phyloP scores from a whole-genome alignment of 495 filamentous ascomycete species.

The Pyrenopolyporus hunteri region DNA sequence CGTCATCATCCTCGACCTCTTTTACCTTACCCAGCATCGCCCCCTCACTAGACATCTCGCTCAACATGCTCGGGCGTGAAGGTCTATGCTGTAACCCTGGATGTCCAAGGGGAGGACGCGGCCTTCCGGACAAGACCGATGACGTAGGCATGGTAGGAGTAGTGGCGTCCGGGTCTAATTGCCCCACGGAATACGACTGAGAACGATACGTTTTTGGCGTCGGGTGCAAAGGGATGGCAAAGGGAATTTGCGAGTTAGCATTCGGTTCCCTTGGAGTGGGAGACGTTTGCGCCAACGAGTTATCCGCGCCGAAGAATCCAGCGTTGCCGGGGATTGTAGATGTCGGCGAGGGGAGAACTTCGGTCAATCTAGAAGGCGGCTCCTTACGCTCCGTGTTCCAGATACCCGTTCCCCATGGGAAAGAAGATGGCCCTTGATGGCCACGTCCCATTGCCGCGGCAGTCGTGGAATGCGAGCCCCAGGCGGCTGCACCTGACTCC shows the following conservation, averaged over 20 bases:
- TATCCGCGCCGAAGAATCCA: constrained; percentile 53
- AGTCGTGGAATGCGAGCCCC: constrained; percentile 63
- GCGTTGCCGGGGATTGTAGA: constrained; percentile 60
- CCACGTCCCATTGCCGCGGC: constrained; percentile 61
- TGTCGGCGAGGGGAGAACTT: constrained; percentile 79
- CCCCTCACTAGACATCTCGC: constrained; percentile 75
- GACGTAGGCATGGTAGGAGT: constrained; percentile 51
- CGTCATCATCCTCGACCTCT: constrained; percentile 83
- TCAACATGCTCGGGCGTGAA: constrained; percentile 84
- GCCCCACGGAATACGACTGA: constrained; percentile 95
- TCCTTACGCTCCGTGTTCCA: constrained; percentile 82
- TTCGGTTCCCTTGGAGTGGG: constrained; percentile 51
- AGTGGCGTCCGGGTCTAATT: constrained; percentile 75
- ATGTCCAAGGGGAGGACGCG: constrained; percentile 58
- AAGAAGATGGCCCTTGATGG: constrained; percentile 61
- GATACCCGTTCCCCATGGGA: constrained; percentile 77
- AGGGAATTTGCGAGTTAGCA: constrained; percentile 73
- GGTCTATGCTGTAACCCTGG: constrained; percentile 79
- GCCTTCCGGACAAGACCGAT: constrained; percentile 56
- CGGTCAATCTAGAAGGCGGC: constrained; percentile 72
- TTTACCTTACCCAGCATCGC: constrained; percentile 75
- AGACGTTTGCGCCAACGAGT: constrained; percentile 48
- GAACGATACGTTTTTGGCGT: constrained; percentile 93
- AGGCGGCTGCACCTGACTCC: constrained; percentile 65
- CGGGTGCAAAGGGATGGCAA: constrained; percentile 88